Evolutionary conservation across 2,329 filamentous ascomycete species (phyloP).

Genomic region (Chrysoporthe cubensis): DNA sequence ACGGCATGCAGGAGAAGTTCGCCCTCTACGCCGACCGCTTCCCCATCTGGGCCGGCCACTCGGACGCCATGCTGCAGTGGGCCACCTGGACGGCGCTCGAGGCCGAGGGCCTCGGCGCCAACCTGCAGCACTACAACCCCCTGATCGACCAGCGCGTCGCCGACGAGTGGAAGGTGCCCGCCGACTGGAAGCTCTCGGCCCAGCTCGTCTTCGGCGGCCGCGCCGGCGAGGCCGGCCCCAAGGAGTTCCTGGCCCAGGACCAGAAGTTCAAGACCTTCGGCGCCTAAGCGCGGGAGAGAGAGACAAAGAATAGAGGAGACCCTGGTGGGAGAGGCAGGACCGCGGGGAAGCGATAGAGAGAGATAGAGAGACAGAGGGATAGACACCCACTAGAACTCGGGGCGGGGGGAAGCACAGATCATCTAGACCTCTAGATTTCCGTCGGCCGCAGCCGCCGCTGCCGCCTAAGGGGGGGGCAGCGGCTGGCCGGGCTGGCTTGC

Average conservation of each 20-base stretch:
- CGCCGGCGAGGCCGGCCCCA: slow-evolving; percentile 60
- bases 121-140: slow-evolving; percentile 93
- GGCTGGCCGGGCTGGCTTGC: not conserved
- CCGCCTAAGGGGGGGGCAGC: not conserved
- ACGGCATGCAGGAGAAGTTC: slow-evolving; percentile 69
- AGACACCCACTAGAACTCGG: not conserved
- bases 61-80: slow-evolving; percentile 81
- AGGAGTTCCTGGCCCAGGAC: slow-evolving; percentile 67
- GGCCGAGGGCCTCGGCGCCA: slow-evolving; percentile 81
- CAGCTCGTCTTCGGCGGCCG: slow-evolving; percentile 83
- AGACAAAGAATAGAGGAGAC: not conserved
- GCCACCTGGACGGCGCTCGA: slow-evolving; percentile 81
- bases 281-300: slow-evolving; percentile 41
- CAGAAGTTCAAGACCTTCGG: slow-evolving; percentile 70
- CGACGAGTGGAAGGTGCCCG: slow-evolving; percentile 70
- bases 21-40: slow-evolving; percentile 79
- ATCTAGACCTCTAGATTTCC: not conserved
- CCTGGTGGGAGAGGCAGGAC: not conserved
- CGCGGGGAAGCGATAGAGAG: not conserved
- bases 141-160: slow-evolving; percentile 75
- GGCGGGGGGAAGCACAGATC: not conserved
- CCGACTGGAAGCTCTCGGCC: slow-evolving; percentile 75
- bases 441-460: not conserved
- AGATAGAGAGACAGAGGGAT: not conserved
- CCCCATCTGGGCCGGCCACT: slow-evolving; percentile 75